These are phyloP conservation scores for Aspergillus clavatus DNA, from an alignment of 2,329 filamentous ascomycete genomes.

Conservation along the genomic window DNA sequence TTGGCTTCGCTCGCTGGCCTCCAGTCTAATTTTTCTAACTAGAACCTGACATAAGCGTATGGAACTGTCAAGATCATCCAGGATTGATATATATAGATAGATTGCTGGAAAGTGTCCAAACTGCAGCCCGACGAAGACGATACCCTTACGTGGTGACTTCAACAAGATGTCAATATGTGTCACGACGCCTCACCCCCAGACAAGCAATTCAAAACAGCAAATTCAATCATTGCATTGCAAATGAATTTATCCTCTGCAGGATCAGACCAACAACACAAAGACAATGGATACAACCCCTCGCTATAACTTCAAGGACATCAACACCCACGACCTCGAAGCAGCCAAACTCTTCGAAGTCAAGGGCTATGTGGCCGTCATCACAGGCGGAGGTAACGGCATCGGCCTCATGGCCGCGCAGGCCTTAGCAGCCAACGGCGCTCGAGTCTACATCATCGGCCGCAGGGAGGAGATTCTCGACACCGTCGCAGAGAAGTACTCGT, in stretches of 20 bases:
- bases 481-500: constrained; percentile 44
- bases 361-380: constrained; percentile 37
- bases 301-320: neutral
- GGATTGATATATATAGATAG: neutral
- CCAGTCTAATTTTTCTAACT: too few relatives aligned
- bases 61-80: neutral
- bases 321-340: constrained; percentile 19
- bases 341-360: constrained; percentile 28
- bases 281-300: constrained; percentile 9
- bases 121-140: too few relatives aligned
- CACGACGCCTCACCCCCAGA: neutral
- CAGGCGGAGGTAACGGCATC: constrained; percentile 45
- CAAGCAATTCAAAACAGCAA: too few relatives aligned
- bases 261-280: neutral
- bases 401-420: constrained; percentile 47
- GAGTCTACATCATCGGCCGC: constrained; percentile 47
- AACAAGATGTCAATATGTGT: constrained; percentile 9
- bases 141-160: constrained; percentile 7
- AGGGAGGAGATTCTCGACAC: constrained; percentile 43
- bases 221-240: too few relatives aligned
- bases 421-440: constrained; percentile 45
- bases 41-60: too few relatives aligned
- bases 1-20: too few relatives aligned
- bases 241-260: neutral
- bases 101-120: too few relatives aligned